Evolutionary conservation across 441 rosid species (phyloP), one percentile per base, ranked within the genome.

Genomic region (Pelargonium cotyledonis): DNA sequence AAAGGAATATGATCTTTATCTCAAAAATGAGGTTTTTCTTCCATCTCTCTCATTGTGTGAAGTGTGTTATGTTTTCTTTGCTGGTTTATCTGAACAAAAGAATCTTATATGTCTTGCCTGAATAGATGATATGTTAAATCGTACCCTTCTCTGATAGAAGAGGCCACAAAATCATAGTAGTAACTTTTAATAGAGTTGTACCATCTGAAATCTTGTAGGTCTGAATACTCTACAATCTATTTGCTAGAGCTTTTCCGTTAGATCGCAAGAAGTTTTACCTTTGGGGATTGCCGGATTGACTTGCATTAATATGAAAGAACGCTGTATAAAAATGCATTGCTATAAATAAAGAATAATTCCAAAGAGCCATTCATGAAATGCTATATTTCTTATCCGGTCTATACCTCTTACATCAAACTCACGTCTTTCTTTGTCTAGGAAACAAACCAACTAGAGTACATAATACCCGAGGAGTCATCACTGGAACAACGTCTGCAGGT

Each of bases 1-100:
- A 75, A 87, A 80, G 2, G 96, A 91, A 72, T 83, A 80, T 31
- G 99, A 91, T 67, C 83, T 94, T 26, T 89, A 85, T 81, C 77
- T 80, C 61, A 43, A 83, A 67, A 88, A 86, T 14, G 96, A 93
- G 95, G 98, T 90, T 74, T 43, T 80, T 74, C 67, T 21, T 8
- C 1, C 18, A 8, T 1, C 10, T 14, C 23, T 70, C 16, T 74
- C 72, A 44, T 6, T 8, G 8, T 44, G 49, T 44, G 49, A 44
- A 44, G 46, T 5, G 46, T 43, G n/a, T 5, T 6, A 43, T 6
- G 46, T 43, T 43, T 6, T 43, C 9, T 43, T 43, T 43, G 46
- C 46, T 6, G 46, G 9, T 43, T 43, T 43, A 43, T 43, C 46
- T 43, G 9, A 43, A 43, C n/a, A 43, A 6, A 1, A 43, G 46